Conservation (phyloP, 2,329 filamentous ascomycete species). For the Fonsecaea multimorphosa region DNA sequence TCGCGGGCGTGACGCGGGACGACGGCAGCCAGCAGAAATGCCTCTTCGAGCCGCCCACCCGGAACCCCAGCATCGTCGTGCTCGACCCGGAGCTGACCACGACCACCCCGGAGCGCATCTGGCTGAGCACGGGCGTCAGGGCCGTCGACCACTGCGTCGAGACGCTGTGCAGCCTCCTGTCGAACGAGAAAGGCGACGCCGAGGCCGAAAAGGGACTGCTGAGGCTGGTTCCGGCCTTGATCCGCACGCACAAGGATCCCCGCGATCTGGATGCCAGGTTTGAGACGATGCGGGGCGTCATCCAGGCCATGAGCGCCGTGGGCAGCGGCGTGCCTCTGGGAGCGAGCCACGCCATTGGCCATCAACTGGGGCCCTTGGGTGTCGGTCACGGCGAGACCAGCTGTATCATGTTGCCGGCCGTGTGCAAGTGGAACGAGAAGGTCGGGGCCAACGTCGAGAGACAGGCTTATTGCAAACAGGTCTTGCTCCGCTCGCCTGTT, state of each 20-base stretch:
- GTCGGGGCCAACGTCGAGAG: slow-evolving; percentile 51
- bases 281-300: slow-evolving; percentile 58
- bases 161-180: slow-evolving; percentile 54
- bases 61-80: slow-evolving; percentile 60
- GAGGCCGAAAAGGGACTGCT: slow-evolving; percentile 50
- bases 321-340: slow-evolving; percentile 52
- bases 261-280: slow-evolving; percentile 52
- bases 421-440: slow-evolving; percentile 62
- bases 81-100: slow-evolving; percentile 60
- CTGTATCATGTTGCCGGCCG: slow-evolving; percentile 61
- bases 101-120: slow-evolving; percentile 60
- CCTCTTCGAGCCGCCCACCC: slow-evolving; percentile 46
- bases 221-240: slow-evolving; percentile 51
- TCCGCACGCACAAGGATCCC: slow-evolving; percentile 48
- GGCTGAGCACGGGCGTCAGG: slow-evolving; percentile 64
- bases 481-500: slow-evolving; percentile 49
- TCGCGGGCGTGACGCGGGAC: slow-evolving; percentile 46
- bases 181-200: slow-evolving; percentile 46
- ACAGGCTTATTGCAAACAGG: slow-evolving; percentile 50
- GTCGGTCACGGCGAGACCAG: slow-evolving; percentile 67
- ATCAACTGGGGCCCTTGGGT: slow-evolving; percentile 61
- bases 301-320: slow-evolving; percentile 60
- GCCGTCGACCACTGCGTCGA: slow-evolving; percentile 66
- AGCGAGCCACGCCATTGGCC: slow-evolving; percentile 60
- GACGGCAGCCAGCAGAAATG: slow-evolving; percentile 44